Evolutionary conservation across 306 rosid species (phyloP).

Genomic region (Chamaecrista fasciculata): DNA sequence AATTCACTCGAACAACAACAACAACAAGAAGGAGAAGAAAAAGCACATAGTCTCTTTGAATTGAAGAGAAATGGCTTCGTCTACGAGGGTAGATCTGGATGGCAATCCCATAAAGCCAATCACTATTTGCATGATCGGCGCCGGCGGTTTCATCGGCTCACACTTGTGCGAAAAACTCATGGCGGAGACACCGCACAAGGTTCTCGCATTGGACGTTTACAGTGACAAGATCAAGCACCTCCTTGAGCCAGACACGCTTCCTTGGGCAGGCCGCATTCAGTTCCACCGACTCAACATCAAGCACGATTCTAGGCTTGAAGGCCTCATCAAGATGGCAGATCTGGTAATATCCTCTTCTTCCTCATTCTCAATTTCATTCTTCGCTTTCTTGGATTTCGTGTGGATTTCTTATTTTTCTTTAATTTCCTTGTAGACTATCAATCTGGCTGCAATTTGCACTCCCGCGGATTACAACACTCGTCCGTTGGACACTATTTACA

Average conservation of each 20-base stretch:
- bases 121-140: conserved; percentile 93
- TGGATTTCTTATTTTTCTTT: not conserved
- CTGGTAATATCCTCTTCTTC: too few relatives aligned
- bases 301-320: conserved; percentile 83
- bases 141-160: conserved; percentile 93
- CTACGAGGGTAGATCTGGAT: conserved; percentile 68
- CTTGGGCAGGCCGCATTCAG: conserved; percentile 76
- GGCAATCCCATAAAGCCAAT: conserved; percentile 72
- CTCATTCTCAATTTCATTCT: too few relatives aligned
- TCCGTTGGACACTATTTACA: conserved; percentile 85
- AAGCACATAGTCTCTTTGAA: not conserved
- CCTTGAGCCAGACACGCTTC: conserved; percentile 59
- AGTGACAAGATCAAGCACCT: conserved; percentile 89
- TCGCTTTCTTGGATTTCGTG: not conserved
- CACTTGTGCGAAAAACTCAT: conserved; percentile 88
- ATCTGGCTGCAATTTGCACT: conserved; percentile 93
- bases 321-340: conserved; percentile 88
- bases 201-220: conserved; percentile 79
- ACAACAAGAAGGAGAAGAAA: not conserved
- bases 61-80: conserved; percentile 47
- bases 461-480: conserved; percentile 97
- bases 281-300: conserved; percentile 94
- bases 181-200: conserved; percentile 78
- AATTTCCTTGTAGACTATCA: conserved; percentile 54
- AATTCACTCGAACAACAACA: too few relatives aligned